Evolutionary conservation across 2,329 filamentous ascomycete genomes (phyloP).

Genomic region (Aaosphaeria arxii): DNA sequence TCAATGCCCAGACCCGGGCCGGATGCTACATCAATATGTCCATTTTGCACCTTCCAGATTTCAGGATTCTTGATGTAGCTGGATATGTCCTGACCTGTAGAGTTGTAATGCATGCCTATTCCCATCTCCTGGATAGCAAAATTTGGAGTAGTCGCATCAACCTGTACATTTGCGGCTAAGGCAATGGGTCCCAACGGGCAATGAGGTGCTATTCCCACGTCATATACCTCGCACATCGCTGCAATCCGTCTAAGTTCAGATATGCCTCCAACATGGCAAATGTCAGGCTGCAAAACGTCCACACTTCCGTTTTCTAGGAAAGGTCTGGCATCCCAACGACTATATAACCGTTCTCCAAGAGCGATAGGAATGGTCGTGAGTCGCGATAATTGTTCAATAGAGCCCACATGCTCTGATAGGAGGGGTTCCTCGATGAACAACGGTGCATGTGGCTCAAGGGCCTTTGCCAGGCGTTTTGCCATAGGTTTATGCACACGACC

Average conservation of each 20-base stretch:
- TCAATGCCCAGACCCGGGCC: constrained; percentile 68
- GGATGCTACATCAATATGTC: constrained; percentile 59
- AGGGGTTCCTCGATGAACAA: constrained; percentile 77
- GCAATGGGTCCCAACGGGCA: constrained; percentile 72
- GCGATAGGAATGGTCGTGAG: constrained; percentile 65
- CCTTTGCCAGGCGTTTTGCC: constrained; percentile 70
- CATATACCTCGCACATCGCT: constrained; percentile 69
- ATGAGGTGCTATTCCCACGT: constrained; percentile 70
- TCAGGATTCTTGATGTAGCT: constrained; percentile 64
- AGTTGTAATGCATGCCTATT: constrained; percentile 75
- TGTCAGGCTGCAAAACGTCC: constrained; percentile 72
- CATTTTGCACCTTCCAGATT: constrained; percentile 65
- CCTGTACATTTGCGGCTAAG: constrained; percentile 67
- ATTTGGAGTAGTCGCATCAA: constrained; percentile 60
- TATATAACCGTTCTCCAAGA: constrained; percentile 69
- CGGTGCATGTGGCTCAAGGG: constrained; percentile 64
- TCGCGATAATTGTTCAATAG: constrained; percentile 59
- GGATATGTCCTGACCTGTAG: constrained; percentile 40
- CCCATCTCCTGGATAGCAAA: constrained; percentile 76
- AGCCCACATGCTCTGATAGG: constrained; percentile 66
- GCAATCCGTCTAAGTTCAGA: constrained; percentile 69
- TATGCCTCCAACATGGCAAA: constrained; percentile 69
- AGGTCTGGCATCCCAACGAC: constrained; percentile 69
- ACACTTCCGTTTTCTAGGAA: constrained; percentile 67
- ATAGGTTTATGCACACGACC: constrained; percentile 74